Conservation (phyloP, 2,329 filamentous ascomycete species). For the Tricladium varicosporioides region DNA sequence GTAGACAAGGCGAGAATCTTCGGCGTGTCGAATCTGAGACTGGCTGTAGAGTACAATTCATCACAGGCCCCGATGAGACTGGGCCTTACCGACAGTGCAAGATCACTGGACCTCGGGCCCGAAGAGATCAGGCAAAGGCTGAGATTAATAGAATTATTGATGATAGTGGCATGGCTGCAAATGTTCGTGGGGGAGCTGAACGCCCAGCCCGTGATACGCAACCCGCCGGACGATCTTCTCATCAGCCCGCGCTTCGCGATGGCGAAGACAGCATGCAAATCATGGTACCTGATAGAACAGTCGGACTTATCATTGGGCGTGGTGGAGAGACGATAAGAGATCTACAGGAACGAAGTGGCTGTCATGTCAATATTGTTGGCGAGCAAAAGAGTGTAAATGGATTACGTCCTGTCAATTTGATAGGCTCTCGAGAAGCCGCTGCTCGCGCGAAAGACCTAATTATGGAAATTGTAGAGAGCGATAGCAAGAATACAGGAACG, state of each 20-base stretch:
- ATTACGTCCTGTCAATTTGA: conserved; percentile 84
- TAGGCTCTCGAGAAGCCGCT: conserved; percentile 73
- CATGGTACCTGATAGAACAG: conserved; percentile 91
- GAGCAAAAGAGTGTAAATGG: conserved; percentile 93
- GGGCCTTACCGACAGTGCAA: conserved; percentile 80
- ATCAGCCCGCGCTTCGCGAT: conserved; percentile 59
- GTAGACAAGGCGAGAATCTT: conserved; percentile 84
- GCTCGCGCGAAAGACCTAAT: conserved; percentile 82
- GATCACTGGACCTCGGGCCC: conserved; percentile 71
- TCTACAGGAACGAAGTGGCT: conserved; percentile 86
- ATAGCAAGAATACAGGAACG: conserved; percentile 55
- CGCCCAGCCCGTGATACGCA: conserved; percentile 36
- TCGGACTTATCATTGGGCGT: conserved; percentile 90
- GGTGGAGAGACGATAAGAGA: conserved; percentile 92
- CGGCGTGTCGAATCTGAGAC: conserved; percentile 81
- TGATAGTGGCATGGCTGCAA: conserved; percentile 67
- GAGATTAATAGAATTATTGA: conserved; percentile 88
- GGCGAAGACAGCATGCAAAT: conserved; percentile 87
- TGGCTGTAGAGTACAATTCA: conserved; percentile 81
- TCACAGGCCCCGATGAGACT: conserved; percentile 69
- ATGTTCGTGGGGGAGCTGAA: conserved; percentile 43
- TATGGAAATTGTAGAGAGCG: conserved; percentile 91
- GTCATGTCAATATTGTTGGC: conserved; percentile 91
- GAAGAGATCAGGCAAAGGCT: conserved; percentile 73
- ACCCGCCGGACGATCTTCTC: conserved; percentile 28